Conservation (phyloP, 495 filamentous ascomycete genomes). For the Lophiostoma macrostomum region DNA sequence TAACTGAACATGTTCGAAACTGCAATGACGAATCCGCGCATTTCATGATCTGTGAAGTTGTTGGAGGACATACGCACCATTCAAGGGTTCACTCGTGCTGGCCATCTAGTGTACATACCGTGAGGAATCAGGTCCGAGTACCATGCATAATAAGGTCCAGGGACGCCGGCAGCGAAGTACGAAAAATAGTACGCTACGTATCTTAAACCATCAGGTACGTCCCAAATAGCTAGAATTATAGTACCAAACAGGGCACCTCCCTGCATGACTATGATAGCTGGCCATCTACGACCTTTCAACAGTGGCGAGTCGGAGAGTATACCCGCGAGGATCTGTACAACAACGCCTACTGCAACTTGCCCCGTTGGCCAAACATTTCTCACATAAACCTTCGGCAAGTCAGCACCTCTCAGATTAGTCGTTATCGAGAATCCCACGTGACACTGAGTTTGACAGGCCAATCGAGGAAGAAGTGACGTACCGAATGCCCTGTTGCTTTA, state of each 20-base stretch:
- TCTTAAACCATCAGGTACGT: background rate
- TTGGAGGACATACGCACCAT: no score
- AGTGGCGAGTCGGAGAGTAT: slow-evolving; percentile 1
- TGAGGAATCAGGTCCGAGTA: slow-evolving; percentile 3
- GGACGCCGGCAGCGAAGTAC: background rate
- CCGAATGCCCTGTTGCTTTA: background rate
- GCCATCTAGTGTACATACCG: no score
- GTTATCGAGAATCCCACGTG: no score
- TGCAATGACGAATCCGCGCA: slow-evolving; percentile 3
- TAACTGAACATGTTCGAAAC: slow-evolving; percentile 5
- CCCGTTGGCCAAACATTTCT: slow-evolving; percentile 2
- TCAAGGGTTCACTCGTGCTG: no score
- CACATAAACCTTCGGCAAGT: no score
- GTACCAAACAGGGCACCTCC: background rate
- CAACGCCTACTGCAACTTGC: slow-evolving; percentile 1
- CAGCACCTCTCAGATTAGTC: no score
- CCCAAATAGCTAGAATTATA: background rate
- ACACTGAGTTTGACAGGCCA: no score
- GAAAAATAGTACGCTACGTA: slow-evolving; percentile 1
- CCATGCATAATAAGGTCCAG: background rate
- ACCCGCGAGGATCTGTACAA: background rate
- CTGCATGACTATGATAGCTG: background rate
- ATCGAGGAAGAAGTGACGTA: no score
- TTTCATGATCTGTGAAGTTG: no score
- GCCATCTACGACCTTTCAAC: background rate